Percentiles rank a stretch among this genome's conserved stretches.
phyloP scores from a whole-genome alignment of 2,329 filamentous ascomycete genomes.

The Emmonsiellopsis sp. region DNA sequence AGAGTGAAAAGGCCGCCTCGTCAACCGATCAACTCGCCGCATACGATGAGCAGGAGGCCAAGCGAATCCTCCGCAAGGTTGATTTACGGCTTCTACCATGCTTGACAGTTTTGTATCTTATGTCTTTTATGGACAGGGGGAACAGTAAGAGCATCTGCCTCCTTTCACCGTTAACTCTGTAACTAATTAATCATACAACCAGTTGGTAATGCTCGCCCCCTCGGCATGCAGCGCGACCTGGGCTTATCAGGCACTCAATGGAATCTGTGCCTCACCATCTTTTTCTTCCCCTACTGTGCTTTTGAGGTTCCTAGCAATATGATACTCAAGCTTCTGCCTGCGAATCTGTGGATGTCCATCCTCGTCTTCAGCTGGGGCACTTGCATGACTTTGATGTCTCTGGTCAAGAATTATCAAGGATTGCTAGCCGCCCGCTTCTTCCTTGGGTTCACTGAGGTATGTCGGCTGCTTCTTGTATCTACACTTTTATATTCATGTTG shows the following conservation, averaged over 20 bases:
- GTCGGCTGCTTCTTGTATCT: too few species aligned
- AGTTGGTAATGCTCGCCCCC: constrained; percentile 26
- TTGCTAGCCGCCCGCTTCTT: constrained; percentile 40
- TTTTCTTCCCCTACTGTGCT: constrained; percentile 30
- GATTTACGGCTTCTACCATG: too few species aligned
- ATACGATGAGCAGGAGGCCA: too few species aligned
- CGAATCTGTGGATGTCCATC: constrained; percentile 41
- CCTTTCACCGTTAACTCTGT: too few species aligned
- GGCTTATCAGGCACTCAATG: constrained; percentile 33
- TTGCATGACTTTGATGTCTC: constrained; percentile 33
- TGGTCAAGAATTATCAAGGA: constrained; percentile 39
- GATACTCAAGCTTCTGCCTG: constrained; percentile 32
- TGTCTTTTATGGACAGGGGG: too few species aligned
- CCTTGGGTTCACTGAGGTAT: constrained; percentile 39
- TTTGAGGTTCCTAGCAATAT: constrained; percentile 34
- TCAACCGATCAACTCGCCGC: too few species aligned
- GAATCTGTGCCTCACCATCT: constrained; percentile 38
- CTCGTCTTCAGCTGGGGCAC: constrained; percentile 33
- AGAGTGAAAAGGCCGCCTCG: too few species aligned
- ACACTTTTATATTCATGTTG: too few species aligned
- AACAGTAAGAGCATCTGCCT: too few species aligned
- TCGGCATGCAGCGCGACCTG: constrained; percentile 16
- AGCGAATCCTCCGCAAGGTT: too few species aligned
- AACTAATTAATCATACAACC: too few species aligned
- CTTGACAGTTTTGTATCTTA: too few species aligned